Conservation (phyloP, 305 asterid genomes). For the Fraxinus paxiana region DNA sequence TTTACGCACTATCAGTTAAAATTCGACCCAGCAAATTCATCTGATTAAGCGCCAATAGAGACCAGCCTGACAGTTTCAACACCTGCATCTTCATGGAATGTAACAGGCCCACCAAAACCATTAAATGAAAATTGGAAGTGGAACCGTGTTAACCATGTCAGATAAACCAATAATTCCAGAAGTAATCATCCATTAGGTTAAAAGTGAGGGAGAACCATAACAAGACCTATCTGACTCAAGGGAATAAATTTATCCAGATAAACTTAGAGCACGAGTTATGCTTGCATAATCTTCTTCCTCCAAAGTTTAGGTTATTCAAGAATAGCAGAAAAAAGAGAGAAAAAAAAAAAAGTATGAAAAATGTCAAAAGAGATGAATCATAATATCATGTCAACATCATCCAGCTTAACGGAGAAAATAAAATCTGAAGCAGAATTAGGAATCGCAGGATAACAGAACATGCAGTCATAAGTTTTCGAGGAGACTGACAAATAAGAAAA, state of each 20-base stretch:
- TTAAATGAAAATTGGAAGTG: constrained; percentile 27
- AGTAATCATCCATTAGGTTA: constrained; percentile 20
- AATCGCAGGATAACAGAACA: constrained; percentile 21
- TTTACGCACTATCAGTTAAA: constrained; percentile 37
- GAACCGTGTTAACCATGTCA: constrained; percentile 20
- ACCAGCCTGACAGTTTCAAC: constrained; percentile 46
- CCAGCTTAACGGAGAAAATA: constrained; percentile 5
- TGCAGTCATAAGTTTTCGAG: constrained; percentile 18
- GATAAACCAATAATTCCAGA: constrained; percentile 17
- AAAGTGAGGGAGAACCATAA: background rate
- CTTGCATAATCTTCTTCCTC: constrained; percentile 8
- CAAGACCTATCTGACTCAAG: background rate
- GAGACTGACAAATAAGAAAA: constrained; percentile 36
- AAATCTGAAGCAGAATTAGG: constrained; percentile 1
- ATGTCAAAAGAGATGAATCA: constrained; percentile 9
- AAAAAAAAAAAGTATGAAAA: constrained; percentile 7
- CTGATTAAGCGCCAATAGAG: constrained; percentile 49
- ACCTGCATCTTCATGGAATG: constrained; percentile 66
- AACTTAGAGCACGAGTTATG: background rate
- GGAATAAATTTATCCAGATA: constrained; percentile 7
- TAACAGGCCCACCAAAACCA: constrained; percentile 46
- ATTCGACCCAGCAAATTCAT: constrained; percentile 51
- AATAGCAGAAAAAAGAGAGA: background rate
- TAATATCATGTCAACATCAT: background rate
- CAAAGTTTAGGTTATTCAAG: constrained; percentile 1